Percentiles rank a stretch among this genome's conserved stretches.
Evolutionary conservation across 2,329 filamentous ascomycete genomes (phyloP).

Genomic region (Xylariaceae sp.): DNA sequence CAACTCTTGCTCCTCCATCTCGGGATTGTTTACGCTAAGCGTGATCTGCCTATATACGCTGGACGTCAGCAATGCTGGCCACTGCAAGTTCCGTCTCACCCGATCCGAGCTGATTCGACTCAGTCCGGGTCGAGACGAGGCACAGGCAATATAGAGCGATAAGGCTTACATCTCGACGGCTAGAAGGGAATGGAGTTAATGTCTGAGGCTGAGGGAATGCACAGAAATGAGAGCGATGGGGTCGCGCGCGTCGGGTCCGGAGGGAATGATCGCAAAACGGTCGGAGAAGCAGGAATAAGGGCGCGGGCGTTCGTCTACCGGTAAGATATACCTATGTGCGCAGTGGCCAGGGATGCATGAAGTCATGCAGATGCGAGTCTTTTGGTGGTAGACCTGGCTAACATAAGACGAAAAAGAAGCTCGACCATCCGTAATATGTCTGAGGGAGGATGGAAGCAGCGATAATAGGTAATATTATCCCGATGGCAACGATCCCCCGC

Average conservation of each 20-base stretch:
- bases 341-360: constrained; percentile 11
- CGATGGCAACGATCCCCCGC: neutral
- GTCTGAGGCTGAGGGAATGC: neutral
- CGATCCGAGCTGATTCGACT: neutral
- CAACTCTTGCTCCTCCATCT: constrained; percentile 60
- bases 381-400: constrained; percentile 1
- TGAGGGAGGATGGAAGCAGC: constrained; percentile 9
- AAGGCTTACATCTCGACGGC: constrained; percentile 17
- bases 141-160: neutral
- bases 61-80: constrained; percentile 9
- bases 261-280: neutral
- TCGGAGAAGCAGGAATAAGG: constrained; percentile 12
- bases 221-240: neutral
- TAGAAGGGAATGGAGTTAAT: neutral
- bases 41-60: constrained; percentile 62
- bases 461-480: neutral
- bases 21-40: constrained; percentile 65
- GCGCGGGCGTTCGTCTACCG: constrained; percentile 7
- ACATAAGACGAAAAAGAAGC: constrained; percentile 4
- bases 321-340: neutral
- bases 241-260: neutral
- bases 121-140: neutral
- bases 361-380: constrained; percentile 4
- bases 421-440: neutral
- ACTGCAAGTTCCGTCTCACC: neutral